Percentiles rank a stretch among this genome's conserved stretches.
Evolutionary conservation across 345 rosid genomes (phyloP).

Genomic region (Noccaea bulbosa): DNA sequence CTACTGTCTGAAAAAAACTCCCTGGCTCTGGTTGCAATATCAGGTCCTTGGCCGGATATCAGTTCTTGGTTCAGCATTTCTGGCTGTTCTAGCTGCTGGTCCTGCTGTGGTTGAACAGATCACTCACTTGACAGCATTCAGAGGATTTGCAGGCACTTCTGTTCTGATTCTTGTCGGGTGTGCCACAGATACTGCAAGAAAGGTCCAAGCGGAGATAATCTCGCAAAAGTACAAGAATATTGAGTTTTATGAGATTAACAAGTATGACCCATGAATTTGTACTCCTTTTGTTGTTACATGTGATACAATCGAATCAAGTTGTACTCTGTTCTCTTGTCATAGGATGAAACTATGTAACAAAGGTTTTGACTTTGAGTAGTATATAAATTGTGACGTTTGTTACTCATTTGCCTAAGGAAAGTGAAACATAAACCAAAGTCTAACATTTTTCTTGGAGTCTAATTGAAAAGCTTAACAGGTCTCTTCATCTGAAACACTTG

Average conservation of each 20-base stretch:
- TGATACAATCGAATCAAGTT: not conserved
- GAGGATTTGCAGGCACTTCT: slow-evolving; percentile 98
- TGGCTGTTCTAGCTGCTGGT: slow-evolving; percentile 97
- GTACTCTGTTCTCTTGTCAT: not conserved
- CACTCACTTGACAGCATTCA: slow-evolving; percentile 93
- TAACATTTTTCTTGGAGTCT: not conserved
- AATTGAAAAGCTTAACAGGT: not conserved
- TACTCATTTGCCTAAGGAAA: not conserved
- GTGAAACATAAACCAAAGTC: not conserved
- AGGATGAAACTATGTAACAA: slow-evolving; percentile 9
- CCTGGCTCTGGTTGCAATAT: slow-evolving; percentile 7
- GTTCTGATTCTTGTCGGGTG: slow-evolving; percentile 99
- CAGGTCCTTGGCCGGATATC: slow-evolving; percentile 97
- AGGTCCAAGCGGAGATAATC: slow-evolving; percentile 93
- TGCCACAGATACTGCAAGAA: slow-evolving; percentile 96
- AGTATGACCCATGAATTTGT: slow-evolving; percentile 41
- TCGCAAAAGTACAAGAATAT: slow-evolving; percentile 96
- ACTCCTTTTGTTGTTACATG: not conserved
- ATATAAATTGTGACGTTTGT: slow-evolving; percentile 26
- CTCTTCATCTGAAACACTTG: too few species aligned
- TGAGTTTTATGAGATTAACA: slow-evolving; percentile 82
- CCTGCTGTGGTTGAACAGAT: slow-evolving; percentile 86
- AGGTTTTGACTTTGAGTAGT: slow-evolving; percentile 31
- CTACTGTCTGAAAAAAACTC: not conserved
- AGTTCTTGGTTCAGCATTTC: slow-evolving; percentile 82